These are phyloP conservation scores for Metahyphopichia silvanorum DNA, from an alignment of 805 yeast genomes.

Conservation along the genomic window DNA sequence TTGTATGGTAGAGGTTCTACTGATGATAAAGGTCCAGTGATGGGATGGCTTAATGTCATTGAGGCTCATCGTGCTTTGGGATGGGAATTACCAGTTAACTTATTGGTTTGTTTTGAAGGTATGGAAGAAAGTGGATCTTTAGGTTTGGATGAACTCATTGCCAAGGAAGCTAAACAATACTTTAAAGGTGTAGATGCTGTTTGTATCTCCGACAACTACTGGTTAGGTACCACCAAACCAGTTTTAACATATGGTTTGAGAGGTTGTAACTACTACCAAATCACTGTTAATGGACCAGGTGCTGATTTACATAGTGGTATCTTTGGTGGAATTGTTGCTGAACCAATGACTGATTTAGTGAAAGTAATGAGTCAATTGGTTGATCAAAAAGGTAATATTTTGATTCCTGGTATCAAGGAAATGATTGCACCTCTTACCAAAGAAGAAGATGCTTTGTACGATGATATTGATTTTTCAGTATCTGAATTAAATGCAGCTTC, in stretches of 20 bases:
- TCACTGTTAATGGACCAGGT: conserved; percentile 81
- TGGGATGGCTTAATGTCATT: conserved; percentile 92
- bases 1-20: conserved; percentile 93
- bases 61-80: conserved; percentile 87
- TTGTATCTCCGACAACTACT: conserved; percentile 94
- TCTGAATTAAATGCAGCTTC: conserved; percentile 84
- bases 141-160: conserved; percentile 83
- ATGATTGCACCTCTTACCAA: conserved; percentile 94
- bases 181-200: conserved; percentile 91
- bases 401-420: conserved; percentile 84
- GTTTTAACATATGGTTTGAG: conserved; percentile 96
- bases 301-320: conserved; percentile 98
- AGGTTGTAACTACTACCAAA: conserved; percentile 92
- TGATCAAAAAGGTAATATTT: conserved; percentile 75
- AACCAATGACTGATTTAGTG: conserved; percentile 92
- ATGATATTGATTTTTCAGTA: conserved; percentile 79
- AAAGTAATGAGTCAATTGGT: conserved; percentile 77
- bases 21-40: conserved; percentile 97
- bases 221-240: conserved; percentile 97
- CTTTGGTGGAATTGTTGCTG: conserved; percentile 96
- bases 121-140: conserved; percentile 98
- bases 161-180: conserved; percentile 70
- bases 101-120: conserved; percentile 93
- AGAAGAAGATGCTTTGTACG: conserved; percentile 74
- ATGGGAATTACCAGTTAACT: conserved; percentile 87